These are phyloP conservation scores for Globisporangium carolinianum DNA, from an alignment of 352 stramenopile species.

Conservation along the genomic window DNA sequence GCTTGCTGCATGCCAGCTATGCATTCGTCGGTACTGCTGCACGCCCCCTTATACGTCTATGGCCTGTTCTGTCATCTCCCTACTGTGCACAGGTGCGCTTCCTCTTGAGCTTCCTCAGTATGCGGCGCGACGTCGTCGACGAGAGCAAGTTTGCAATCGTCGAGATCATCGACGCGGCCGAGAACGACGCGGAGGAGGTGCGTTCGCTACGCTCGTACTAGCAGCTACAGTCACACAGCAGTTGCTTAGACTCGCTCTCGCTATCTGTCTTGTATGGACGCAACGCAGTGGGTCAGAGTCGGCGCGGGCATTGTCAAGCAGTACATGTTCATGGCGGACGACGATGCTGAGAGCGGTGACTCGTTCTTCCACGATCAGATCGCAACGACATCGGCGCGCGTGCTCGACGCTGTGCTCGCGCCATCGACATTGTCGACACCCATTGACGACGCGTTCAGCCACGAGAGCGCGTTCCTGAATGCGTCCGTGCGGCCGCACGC, in stretches of 20 bases:
- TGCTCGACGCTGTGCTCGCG: constrained; percentile 33
- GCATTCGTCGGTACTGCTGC: too few relatives aligned
- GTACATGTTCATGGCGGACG: constrained; percentile 45
- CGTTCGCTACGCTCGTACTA: neutral
- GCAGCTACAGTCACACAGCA: neutral
- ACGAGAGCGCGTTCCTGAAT: constrained; percentile 63
- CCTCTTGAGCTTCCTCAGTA: constrained; percentile 58
- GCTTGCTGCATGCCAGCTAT: neutral
- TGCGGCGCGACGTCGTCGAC: constrained; percentile 43
- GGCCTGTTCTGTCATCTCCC: neutral
- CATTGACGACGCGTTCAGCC: constrained; percentile 51
- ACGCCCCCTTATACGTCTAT: too few relatives aligned
- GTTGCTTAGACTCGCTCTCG: too few relatives aligned
- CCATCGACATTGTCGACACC: constrained; percentile 4
- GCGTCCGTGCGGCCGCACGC: constrained; percentile 39
- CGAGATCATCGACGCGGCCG: constrained; percentile 42
- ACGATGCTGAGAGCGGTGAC: constrained; percentile 27
- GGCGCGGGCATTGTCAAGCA: constrained; percentile 57
- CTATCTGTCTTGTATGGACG: neutral
- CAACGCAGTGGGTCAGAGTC: constrained; percentile 51
- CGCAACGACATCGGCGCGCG: constrained; percentile 26
- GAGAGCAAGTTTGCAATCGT: constrained; percentile 39
- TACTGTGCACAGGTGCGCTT: constrained; percentile 33
- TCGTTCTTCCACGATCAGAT: constrained; percentile 67
- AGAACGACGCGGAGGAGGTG: constrained; percentile 59